Evolutionary conservation across 495 filamentous ascomycete species (phyloP), one percentile per base, ranked within the genome.

Genomic region (Daldinia bambusicola): DNA sequence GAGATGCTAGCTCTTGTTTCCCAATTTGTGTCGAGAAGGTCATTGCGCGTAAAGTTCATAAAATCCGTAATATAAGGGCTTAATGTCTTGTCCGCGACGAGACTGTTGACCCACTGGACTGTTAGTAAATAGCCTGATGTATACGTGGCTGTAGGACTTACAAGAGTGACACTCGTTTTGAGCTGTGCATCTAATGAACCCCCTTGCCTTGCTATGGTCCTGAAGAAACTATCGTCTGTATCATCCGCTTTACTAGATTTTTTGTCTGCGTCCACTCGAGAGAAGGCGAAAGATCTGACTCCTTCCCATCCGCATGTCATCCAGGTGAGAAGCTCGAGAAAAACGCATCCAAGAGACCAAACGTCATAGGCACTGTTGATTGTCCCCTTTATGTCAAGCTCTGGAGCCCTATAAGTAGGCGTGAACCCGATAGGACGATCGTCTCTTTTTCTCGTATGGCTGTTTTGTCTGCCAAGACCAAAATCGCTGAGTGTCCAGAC

Each of bases 301-400:
- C 64, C 72, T 40, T 71, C 61, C 50, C 70, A 60, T 2, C 64
- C 76, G 32, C 56, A 66, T 32, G 75, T 57, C 34, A 75, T 56
- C 76, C 75, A 77, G 20, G 69, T 61, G 7, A 55, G 31, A 43
- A 53, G 50, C 67, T 78, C 75, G 18, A 78, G 65, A 5, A 76
- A 50, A 18, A 77, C 62, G 26, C 77, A 79, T 16, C 77, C 75
- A 12, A 74, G 50, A 14, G 75, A 77, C 77, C 77, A 77, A 36
- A 76, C 60, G 40, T 77, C 77, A 43, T 74, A 75, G 26, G 68
- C 41, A 2, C 57, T 55, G 30, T 50, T 38, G 31, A 67, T 36
- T n/a, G 45, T 65, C 34, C 64, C 66, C 2, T 50, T 64, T 22
- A 68, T 13, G 22, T 74, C 71, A 32, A 66, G 43, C 45, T 74